phyloP scores from a whole-genome alignment of 805 yeast species.

The Candida nanaspora region DNA sequence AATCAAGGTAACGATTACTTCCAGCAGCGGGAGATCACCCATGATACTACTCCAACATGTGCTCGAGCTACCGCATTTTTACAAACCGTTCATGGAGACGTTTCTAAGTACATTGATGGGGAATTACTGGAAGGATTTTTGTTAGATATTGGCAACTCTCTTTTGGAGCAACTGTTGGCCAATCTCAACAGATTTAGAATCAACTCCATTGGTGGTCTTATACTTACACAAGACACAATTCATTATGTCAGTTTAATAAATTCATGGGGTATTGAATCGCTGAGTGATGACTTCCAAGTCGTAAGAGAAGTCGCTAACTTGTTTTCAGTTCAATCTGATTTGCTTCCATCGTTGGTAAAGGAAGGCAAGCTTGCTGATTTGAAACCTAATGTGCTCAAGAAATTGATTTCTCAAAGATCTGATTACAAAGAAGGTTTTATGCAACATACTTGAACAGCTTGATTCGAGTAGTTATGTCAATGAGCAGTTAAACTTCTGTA shows the following conservation, averaged over 20 bases:
- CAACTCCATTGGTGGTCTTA: constrained; percentile 75
- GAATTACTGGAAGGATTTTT: constrained; percentile 45
- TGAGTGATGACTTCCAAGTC: constrained; percentile 58
- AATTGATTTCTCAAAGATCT: constrained; percentile 59
- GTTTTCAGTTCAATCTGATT: constrained; percentile 77
- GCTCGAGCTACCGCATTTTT: constrained; percentile 47
- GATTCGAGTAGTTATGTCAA: no score
- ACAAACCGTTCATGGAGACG: constrained; percentile 4
- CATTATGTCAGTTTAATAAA: constrained; percentile 64
- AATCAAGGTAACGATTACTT: constrained; percentile 71
- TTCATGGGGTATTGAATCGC: constrained; percentile 42
- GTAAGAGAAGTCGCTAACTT: constrained; percentile 78
- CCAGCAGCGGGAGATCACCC: constrained; percentile 27
- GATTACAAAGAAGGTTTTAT: constrained; percentile 48
- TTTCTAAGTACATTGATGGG: constrained; percentile 15
- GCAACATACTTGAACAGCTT: background rate
- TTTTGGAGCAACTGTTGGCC: constrained; percentile 51
- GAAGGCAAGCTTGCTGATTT: constrained; percentile 73
- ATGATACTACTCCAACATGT: constrained; percentile 66
- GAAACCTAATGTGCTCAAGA: constrained; percentile 54
- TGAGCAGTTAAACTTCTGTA: no score
- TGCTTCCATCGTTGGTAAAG: constrained; percentile 67
- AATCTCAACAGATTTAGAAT: constrained; percentile 75
- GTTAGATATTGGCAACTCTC: constrained; percentile 41
- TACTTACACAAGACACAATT: constrained; percentile 75